Base-by-base conservation (phyloP, 805 yeast genomes). In the Metschnikowia henanensis region DNA sequence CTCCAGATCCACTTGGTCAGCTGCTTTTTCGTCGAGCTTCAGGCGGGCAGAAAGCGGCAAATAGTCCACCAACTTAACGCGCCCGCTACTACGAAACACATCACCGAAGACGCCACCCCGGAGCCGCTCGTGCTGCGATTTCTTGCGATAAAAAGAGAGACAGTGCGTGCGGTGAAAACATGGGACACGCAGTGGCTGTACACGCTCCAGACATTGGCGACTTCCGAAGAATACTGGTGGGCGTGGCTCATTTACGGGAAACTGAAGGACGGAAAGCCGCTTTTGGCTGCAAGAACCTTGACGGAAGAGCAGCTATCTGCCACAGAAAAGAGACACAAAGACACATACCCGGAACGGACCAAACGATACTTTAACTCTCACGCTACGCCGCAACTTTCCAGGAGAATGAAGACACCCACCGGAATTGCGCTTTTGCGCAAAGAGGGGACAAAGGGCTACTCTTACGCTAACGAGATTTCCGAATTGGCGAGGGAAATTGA, bases 321-420 rank as follows among this genome's bases (percentile, higher is more conserved):
- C 7, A 49, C 55, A 0, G 33, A 52, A 16, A 55, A 58, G 6
- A 53, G 59, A 25, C 53, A 48, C 15, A 51, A 53, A 6, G 35
- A 42, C 1, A 32, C 55, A 2, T 54, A 54, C 16, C 73, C 72
- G 1, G 61, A 10, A 59, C 68, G 52, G 62, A 59, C 37, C 9
- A 68, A 67, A 46, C 52, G 63, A 38, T 72, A 71, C 47, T 71
- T 71, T 59, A 69, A 72, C 46, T 53, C 59, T 1, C 70, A 66
- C 44, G 73, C 61, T 8, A 71, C 76, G 2, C 75, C 76, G 4
- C 73, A 67, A 49, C 57, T 71, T 16, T 63, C 75, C 1, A 50
- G 75, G 26, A 62, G 61, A 37, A 70, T 72, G 75, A 67, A 57
- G 41, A 59, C 58, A 0, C 35, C 37, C n/a, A 59, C 66, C 4